Percentiles rank a stretch among this genome's conserved stretches.
Evolutionary conservation across 2,329 filamentous ascomycete species (phyloP).

Genomic region (Trichoderma guizhouense): DNA sequence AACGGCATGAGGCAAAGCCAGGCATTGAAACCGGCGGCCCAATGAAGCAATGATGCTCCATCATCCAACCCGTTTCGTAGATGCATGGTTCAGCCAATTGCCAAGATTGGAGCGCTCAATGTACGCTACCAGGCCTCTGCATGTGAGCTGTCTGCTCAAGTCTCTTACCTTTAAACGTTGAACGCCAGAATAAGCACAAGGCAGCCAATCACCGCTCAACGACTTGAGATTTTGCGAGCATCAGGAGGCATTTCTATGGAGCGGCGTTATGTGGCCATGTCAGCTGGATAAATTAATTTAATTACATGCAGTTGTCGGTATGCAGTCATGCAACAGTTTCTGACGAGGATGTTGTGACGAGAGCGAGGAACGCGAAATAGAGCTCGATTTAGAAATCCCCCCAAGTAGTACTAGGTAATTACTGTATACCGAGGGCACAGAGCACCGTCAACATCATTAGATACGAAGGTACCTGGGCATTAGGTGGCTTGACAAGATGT

Average conservation of each 20-base stretch:
- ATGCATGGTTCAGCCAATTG: neutral
- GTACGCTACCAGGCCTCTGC: neutral
- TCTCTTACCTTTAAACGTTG: neutral
- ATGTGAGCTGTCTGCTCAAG: neutral
- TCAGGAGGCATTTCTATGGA: neutral
- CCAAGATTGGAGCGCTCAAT: neutral
- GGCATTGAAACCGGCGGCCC: neutral
- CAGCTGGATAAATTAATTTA: conserved; percentile 3
- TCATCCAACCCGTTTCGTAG: neutral
- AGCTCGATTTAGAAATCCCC: neutral
- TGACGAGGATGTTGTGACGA: neutral
- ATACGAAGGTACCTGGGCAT: neutral
- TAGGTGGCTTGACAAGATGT: neutral
- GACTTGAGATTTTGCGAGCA: neutral
- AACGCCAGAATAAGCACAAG: neutral
- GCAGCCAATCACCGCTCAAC: neutral
- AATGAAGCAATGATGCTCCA: conserved; percentile 1
- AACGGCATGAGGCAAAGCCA: neutral
- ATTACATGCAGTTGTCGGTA: neutral
- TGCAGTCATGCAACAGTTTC: neutral
- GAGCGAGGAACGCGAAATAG: neutral
- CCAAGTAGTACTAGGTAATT: neutral
- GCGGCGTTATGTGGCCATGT: neutral
- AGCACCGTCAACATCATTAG: too few relatives aligned
- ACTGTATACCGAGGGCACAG: neutral